These are phyloP conservation scores for Hevea brasiliensis DNA, from an alignment of 345 rosid species.

Conservation along the genomic window DNA sequence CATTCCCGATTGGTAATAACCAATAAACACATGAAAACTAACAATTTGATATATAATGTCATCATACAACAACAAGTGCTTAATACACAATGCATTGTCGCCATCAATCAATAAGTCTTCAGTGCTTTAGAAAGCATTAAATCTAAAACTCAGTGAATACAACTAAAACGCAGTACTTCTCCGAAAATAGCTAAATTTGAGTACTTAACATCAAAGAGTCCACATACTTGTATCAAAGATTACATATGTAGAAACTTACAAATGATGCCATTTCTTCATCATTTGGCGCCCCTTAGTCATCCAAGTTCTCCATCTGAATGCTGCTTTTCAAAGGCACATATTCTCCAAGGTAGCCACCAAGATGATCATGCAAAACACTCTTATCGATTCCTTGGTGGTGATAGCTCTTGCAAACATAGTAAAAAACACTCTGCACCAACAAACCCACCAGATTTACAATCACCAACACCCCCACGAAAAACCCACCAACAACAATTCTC, in stretches of 20 bases:
- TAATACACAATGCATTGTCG: background rate
- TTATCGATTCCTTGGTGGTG: constrained; percentile 89
- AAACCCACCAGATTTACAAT: constrained; percentile 84
- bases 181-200: background rate
- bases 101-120: background rate
- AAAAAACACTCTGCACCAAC: constrained; percentile 89
- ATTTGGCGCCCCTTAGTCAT: constrained; percentile 34
- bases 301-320: constrained; percentile 89
- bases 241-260: constrained; percentile 9
- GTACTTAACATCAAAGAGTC: background rate
- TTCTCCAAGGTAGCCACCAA: constrained; percentile 91
- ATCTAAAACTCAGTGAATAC: constrained; percentile 1
- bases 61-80: background rate
- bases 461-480: constrained; percentile 81
- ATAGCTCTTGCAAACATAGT: constrained; percentile 87
- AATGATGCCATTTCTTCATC: background rate
- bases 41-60: constrained; percentile 1
- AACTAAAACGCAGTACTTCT: constrained; percentile 3
- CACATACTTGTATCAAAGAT: background rate
- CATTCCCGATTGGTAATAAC: background rate
- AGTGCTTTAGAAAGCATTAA: background rate
- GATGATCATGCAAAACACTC: constrained; percentile 78
- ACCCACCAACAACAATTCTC: constrained; percentile 76
- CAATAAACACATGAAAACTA: background rate
- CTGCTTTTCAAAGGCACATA: constrained; percentile 91